A percentile compares a stretch with the other conserved stretches of the same genome.
Evolutionary conservation across 495 filamentous ascomycete species (phyloP).

Genomic region (Aspergillus heteromorphus): DNA sequence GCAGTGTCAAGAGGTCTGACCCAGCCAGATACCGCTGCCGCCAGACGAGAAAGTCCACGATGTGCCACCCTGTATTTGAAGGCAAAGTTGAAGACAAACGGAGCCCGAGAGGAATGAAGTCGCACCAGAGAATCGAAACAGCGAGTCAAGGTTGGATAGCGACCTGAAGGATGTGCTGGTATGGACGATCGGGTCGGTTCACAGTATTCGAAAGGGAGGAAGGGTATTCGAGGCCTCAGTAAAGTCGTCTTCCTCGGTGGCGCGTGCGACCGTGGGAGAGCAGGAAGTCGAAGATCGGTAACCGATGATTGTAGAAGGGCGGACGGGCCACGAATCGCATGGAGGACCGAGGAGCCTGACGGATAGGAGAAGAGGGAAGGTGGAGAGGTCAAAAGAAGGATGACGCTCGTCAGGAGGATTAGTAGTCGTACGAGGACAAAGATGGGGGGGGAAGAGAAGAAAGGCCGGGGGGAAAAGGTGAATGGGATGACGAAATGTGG

Average conservation of each 20-base stretch:
- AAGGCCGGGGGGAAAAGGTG: slow-evolving; percentile 25
- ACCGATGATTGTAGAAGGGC: slow-evolving; percentile 25
- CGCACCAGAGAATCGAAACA: background rate
- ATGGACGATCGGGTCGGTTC: background rate
- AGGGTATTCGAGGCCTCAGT: slow-evolving; percentile 16
- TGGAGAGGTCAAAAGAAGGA: slow-evolving; percentile 21
- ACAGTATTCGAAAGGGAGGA: background rate
- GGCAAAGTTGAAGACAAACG: background rate
- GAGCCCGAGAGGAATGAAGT: background rate
- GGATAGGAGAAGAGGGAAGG: slow-evolving; percentile 9
- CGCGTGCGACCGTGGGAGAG: slow-evolving; percentile 25
- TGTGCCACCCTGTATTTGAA: background rate
- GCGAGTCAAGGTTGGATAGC: background rate
- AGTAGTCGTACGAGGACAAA: slow-evolving; percentile 22
- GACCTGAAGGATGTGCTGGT: background rate
- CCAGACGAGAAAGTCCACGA: background rate
- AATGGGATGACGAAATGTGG: slow-evolving; percentile 24
- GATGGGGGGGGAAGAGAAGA: slow-evolving; percentile 25
- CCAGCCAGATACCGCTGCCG: background rate
- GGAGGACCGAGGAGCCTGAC: slow-evolving; percentile 26
- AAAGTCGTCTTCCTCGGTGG: slow-evolving; percentile 10
- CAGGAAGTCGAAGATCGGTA: slow-evolving; percentile 19
- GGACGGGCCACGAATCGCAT: slow-evolving; percentile 29
- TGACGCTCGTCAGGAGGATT: slow-evolving; percentile 27
- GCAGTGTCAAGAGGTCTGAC: background rate